Base-by-base conservation (phyloP, 1,284 basidiomycete species). In the Schizophyllum amplum region DNA sequence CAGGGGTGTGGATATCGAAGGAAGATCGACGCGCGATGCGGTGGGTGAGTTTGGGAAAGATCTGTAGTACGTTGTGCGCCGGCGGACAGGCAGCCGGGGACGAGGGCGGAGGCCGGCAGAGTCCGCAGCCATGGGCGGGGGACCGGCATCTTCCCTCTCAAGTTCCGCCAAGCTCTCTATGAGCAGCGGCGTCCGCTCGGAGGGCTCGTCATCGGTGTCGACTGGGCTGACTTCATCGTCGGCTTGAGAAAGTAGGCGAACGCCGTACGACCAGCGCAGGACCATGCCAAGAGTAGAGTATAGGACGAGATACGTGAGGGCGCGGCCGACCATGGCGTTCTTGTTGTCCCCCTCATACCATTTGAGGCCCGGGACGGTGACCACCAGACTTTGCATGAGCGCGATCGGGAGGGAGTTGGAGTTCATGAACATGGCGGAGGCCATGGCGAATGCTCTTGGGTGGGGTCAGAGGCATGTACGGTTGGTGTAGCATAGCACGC, bases 251-350 rank as follows among this genome's bases (percentile, higher is more conserved):
- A 95, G 78, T 0, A 94, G 77, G 56, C 80, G 81, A 13, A 96
- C 86, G 13, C 93, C 92, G 65, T 87, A 93, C 57, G 89, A 92
- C 88, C 92, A 95, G 22, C 92, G 86, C n/a, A 95, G 71, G 64
- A 95, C 83, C 92, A 96, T 97, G 57, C 94, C 94, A 48, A 98
- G 78, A 0, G 94, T 97, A 59, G 90, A 94, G 69, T 94, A 95
- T 20, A 97, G 76, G 5, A 96, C 91, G 47, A 98, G 80, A 68
- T 98, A 97, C 0, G 94, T 94, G 59, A 98, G 75, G 0, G 95
- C 92, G 11, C 94, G 82, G 55, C 94, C 94, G 47, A 97, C 80
- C 92, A 97, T 97, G 33, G 87, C 83, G 63, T 94, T 81, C 64
- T 85, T 80, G 63, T 82, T 88, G 67, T 98, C 94, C 55, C 90